phyloP scores from a whole-genome alignment of 192 early-diverging fungal genomes.

The Rhizoclosmatium globosum region DNA sequence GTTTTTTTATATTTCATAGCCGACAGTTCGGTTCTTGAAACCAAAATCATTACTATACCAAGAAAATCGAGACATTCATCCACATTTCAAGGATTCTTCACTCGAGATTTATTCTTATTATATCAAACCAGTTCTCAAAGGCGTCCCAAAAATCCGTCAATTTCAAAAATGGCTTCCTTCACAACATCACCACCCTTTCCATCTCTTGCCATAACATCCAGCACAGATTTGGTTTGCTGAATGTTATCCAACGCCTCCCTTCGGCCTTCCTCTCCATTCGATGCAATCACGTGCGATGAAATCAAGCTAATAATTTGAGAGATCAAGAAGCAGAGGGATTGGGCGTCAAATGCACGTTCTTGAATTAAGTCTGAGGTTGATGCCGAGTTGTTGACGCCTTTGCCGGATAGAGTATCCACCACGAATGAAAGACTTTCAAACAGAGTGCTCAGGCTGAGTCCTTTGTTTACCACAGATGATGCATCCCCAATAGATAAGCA shows the following conservation, averaged over 20 bases:
- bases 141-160: not conserved
- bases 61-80: no score
- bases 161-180: conserved; percentile 1
- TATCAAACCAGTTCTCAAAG: not conserved
- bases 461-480: not conserved
- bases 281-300: conserved; percentile 1
- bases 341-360: not conserved
- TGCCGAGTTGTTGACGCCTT: not conserved
- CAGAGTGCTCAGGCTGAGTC: conserved; percentile 13
- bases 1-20: no score
- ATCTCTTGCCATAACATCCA: conserved; percentile 17
- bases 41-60: no score
- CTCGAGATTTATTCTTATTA: conserved; percentile 3
- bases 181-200: conserved; percentile 11
- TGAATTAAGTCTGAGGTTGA: not conserved
- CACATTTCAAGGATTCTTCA: no score
- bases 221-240: conserved; percentile 14
- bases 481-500: conserved; percentile 26
- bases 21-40: no score
- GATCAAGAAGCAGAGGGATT: conserved; percentile 9
- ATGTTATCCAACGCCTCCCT: conserved; percentile 27
- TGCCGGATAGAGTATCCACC: conserved; percentile 11
- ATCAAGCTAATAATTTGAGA: conserved; percentile 28
- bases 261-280: conserved; percentile 21
- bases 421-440: conserved; percentile 6